A percentile compares a stretch with the other conserved stretches of the same genome.
Conservation (phyloP, 768 basidiomycete genomes). For the Pisolithus albus region DNA sequence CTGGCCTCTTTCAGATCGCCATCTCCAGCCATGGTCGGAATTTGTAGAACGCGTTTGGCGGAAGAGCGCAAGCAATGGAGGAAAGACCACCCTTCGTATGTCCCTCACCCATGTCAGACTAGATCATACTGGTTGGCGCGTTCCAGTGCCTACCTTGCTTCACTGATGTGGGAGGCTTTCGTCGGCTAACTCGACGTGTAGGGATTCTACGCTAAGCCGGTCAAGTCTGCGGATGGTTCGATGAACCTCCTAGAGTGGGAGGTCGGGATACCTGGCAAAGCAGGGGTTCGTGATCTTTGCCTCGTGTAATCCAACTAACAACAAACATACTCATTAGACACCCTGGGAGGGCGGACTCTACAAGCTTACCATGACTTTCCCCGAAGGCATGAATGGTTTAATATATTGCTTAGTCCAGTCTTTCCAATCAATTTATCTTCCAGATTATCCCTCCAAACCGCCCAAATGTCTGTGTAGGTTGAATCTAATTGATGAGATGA, state of each 20-base stretch:
- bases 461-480: constrained; percentile 67
- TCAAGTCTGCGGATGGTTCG: constrained; percentile 84
- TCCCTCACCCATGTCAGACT: constrained; percentile 9
- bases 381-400: constrained; percentile 64
- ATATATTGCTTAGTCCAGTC: neutral
- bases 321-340: constrained; percentile 49
- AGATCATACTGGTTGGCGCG: neutral
- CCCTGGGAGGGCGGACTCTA: constrained; percentile 96
- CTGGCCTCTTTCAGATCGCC: neutral
- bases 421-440: constrained; percentile 9
- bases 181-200: constrained; percentile 26
- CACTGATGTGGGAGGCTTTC: constrained; percentile 4
- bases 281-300: constrained; percentile 51
- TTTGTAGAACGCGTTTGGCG: constrained; percentile 85
- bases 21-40: constrained; percentile 63
- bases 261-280: constrained; percentile 95
- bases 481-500: neutral
- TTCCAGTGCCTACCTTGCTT: neutral
- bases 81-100: constrained; percentile 96
- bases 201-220: constrained; percentile 97
- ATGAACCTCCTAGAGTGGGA: constrained; percentile 99
- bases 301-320: constrained; percentile 8
- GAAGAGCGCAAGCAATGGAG: constrained; percentile 99
- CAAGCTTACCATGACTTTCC: constrained; percentile 91
- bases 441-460: constrained; percentile 93